Percentiles rank a stretch among this genome's conserved stretches.
Evolutionary conservation across 345 rosid species (phyloP).

Genomic region (Leavenworthia alabamica): DNA sequence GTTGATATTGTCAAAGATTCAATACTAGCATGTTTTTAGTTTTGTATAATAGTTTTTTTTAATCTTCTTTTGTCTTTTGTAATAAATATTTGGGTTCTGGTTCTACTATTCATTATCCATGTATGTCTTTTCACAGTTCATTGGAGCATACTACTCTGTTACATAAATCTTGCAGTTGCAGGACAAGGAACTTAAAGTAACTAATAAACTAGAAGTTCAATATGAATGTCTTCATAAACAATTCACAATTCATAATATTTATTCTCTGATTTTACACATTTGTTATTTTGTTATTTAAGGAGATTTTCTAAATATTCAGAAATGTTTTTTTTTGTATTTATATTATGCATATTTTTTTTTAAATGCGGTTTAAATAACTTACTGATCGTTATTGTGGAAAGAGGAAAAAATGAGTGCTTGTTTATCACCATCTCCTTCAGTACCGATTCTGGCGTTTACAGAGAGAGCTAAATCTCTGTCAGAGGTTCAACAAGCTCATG

Average conservation of each 20-base stretch:
- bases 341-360: not conserved
- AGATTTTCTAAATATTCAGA: too few species aligned
- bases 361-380: not conserved
- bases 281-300: too few species aligned
- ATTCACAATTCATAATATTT: too few species aligned
- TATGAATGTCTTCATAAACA: too few species aligned
- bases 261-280: too few species aligned
- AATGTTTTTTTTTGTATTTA: too few species aligned
- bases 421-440: conserved; percentile 4
- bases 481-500: conserved; percentile 43
- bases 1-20: conserved; percentile 33
- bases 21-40: not conserved
- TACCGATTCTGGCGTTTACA: conserved; percentile 26
- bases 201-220: too few species aligned
- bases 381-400: not conserved
- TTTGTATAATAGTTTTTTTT: conserved; percentile 19
- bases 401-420: conserved; percentile 23
- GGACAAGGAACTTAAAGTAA: not conserved
- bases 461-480: conserved; percentile 33
- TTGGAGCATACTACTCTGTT: not conserved
- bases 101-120: not conserved
- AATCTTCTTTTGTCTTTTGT: not conserved
- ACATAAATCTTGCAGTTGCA: not conserved
- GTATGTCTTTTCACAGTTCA: conserved; percentile 7
- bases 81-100: not conserved